A percentile compares a stretch with the other conserved stretches of the same genome.
phyloP scores from a whole-genome alignment of 108 stramenopile species.

The Cyclotella choctawhatcheeana region DNA sequence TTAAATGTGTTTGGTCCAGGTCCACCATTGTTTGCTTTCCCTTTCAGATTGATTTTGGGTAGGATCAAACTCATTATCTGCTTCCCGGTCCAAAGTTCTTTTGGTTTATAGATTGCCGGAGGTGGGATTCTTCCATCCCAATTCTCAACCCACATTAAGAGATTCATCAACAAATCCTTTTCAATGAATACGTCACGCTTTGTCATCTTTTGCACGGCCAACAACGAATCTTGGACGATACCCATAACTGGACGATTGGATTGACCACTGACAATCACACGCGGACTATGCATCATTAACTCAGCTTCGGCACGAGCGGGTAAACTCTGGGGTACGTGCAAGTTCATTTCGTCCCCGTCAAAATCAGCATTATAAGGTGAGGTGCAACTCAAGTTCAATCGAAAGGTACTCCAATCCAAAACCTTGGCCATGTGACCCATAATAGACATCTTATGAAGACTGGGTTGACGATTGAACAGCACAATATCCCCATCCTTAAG shows the following conservation, averaged over 20 bases:
- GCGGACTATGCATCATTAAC: constrained; percentile 96
- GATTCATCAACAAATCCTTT: constrained; percentile 94
- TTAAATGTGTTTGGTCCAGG: constrained; percentile 90
- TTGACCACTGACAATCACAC: constrained; percentile 97
- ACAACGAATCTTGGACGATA: constrained; percentile 96
- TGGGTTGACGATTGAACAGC: constrained; percentile 99
- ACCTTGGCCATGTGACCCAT: constrained; percentile 99
- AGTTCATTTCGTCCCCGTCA: constrained; percentile 99
- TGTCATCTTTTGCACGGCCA: constrained; percentile 96
- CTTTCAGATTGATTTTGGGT: constrained; percentile 93
- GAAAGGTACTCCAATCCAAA: constrained; percentile 99
- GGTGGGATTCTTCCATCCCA: constrained; percentile 96
- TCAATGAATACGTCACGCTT: constrained; percentile 95
- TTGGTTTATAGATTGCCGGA: constrained; percentile 95
- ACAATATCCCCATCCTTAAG: constrained; percentile 96
- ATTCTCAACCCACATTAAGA: constrained; percentile 94
- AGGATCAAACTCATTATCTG: constrained; percentile 92
- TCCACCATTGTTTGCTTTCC: constrained; percentile 79
- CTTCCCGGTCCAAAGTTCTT: constrained; percentile 99
- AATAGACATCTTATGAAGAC: constrained; percentile 99
- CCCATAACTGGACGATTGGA: constrained; percentile 99
- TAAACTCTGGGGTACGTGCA: constrained; percentile 97
- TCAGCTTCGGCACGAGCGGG: constrained; percentile 96
- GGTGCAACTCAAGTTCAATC: constrained; percentile 98
- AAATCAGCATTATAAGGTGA: constrained; percentile 99